phyloP scores from a whole-genome alignment of 2,329 filamentous ascomycete genomes.

The Hypocreales sp. region DNA sequence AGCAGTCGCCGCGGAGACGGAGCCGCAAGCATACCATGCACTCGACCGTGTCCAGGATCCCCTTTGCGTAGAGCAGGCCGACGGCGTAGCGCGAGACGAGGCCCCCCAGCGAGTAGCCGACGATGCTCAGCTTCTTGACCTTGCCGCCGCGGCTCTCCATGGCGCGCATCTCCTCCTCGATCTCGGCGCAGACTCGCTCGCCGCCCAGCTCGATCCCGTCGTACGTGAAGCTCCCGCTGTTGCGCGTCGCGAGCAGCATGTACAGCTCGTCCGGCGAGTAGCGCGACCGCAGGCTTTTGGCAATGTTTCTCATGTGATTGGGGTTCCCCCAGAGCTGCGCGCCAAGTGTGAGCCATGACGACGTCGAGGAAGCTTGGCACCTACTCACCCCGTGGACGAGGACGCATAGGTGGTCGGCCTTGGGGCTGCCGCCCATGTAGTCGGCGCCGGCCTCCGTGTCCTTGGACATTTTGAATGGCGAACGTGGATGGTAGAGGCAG shows the following conservation, averaged over 20 bases:
- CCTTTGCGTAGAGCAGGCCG: constrained; percentile 67
- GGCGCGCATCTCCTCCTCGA: constrained; percentile 44
- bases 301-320: constrained; percentile 52
- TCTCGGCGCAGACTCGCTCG: constrained; percentile 51
- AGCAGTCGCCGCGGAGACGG: not conserved
- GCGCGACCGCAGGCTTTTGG: constrained; percentile 45
- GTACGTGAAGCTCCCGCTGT: constrained; percentile 57
- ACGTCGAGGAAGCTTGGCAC: too few species aligned
- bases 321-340: constrained; percentile 64
- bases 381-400: constrained; percentile 62
- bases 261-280: constrained; percentile 49
- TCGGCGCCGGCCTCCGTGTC: not conserved
- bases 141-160: constrained; percentile 47
- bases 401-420: constrained; percentile 59
- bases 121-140: constrained; percentile 69
- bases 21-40: constrained; percentile 44
- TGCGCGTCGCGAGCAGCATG: constrained; percentile 57
- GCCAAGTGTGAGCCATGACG: constrained; percentile 3
- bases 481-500: too few species aligned
- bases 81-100: constrained; percentile 76
- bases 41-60: constrained; percentile 62
- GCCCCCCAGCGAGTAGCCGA: constrained; percentile 83
- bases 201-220: constrained; percentile 54
- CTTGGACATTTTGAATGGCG: too few species aligned
- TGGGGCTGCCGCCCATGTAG: constrained; percentile 32